Conservation (phyloP, 805 yeast genomes). For the Komagataella pseudopastoris region DNA sequence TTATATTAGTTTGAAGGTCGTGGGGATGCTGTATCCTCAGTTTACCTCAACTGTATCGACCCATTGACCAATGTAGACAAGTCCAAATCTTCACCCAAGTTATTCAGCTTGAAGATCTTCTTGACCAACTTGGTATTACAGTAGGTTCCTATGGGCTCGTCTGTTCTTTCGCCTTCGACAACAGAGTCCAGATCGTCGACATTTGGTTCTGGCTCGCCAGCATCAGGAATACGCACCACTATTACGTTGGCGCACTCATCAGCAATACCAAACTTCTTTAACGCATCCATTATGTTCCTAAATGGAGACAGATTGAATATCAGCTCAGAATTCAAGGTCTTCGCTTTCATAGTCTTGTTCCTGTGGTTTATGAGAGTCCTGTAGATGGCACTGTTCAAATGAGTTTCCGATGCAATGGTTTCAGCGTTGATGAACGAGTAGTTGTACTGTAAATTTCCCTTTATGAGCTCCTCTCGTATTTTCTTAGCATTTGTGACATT, state of each 20-base stretch:
- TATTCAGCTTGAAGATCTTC: neutral
- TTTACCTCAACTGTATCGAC: neutral
- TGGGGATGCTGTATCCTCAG: neutral
- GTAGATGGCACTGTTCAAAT: constrained; percentile 45
- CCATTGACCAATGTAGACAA: neutral
- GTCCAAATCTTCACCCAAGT: neutral
- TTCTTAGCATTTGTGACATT: constrained; percentile 28
- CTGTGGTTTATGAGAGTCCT: constrained; percentile 41
- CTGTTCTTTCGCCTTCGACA: constrained; percentile 16
- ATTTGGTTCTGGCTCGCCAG: constrained; percentile 7
- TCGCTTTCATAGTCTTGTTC: constrained; percentile 41
- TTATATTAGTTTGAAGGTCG: too few species aligned
- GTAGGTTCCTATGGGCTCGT: neutral
- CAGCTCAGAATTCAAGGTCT: constrained; percentile 57
- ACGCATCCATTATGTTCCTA: constrained; percentile 59
- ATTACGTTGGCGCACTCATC: constrained; percentile 30
- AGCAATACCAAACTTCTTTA: constrained; percentile 58
- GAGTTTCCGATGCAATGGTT: constrained; percentile 46
- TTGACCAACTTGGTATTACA: neutral
- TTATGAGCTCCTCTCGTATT: constrained; percentile 30
- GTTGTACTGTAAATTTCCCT: constrained; percentile 34
- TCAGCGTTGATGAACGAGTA: constrained; percentile 55
- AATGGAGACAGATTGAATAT: constrained; percentile 58
- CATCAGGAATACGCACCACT: constrained; percentile 31
- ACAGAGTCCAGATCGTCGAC: constrained; percentile 8